A percentile compares a stretch with the other conserved stretches of the same genome.
Evolutionary conservation across 805 yeast species (phyloP).

Genomic region (Wickerhamomyces pijperi): DNA sequence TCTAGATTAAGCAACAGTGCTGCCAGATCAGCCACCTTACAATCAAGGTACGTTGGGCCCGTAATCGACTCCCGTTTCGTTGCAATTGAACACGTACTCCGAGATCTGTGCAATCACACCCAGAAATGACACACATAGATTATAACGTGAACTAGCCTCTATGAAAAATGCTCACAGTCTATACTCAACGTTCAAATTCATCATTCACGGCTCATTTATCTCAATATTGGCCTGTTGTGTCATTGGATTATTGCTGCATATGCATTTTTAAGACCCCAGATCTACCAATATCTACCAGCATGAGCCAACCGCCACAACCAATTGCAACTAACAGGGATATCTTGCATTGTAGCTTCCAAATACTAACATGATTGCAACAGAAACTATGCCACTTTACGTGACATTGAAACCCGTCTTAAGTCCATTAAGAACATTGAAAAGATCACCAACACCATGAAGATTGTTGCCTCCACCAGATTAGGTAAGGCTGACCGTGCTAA

Average conservation of each 20-base stretch:
- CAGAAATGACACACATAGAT: too few relatives aligned
- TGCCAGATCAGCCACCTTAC: not conserved
- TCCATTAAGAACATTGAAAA: slow-evolving; percentile 98
- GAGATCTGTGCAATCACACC: not conserved
- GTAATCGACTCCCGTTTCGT: not conserved
- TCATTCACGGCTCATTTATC: too few relatives aligned
- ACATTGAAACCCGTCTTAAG: slow-evolving; percentile 95
- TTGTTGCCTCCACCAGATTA: slow-evolving; percentile 96
- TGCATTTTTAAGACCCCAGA: too few relatives aligned
- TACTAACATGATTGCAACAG: slow-evolving; percentile 28
- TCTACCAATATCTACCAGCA: too few relatives aligned
- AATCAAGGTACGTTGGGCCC: not conserved
- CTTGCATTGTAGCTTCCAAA: not conserved
- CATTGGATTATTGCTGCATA: too few relatives aligned
- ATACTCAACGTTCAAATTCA: too few relatives aligned
- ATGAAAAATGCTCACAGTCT: too few relatives aligned
- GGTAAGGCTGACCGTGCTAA: slow-evolving; percentile 93
- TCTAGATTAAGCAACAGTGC: not conserved
- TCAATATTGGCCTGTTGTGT: too few relatives aligned
- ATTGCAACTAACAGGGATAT: not conserved
- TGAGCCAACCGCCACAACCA: not conserved
- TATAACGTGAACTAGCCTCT: too few relatives aligned
- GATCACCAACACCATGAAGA: slow-evolving; percentile 99
- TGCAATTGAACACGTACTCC: not conserved
- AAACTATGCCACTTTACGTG: slow-evolving; percentile 97